A percentile compares a stretch with the other conserved stretches of the same genome.
These are phyloP conservation scores for Coniochaeta hoffmannii DNA, from an alignment of 2,329 filamentous ascomycete species.

Conservation along the genomic window DNA sequence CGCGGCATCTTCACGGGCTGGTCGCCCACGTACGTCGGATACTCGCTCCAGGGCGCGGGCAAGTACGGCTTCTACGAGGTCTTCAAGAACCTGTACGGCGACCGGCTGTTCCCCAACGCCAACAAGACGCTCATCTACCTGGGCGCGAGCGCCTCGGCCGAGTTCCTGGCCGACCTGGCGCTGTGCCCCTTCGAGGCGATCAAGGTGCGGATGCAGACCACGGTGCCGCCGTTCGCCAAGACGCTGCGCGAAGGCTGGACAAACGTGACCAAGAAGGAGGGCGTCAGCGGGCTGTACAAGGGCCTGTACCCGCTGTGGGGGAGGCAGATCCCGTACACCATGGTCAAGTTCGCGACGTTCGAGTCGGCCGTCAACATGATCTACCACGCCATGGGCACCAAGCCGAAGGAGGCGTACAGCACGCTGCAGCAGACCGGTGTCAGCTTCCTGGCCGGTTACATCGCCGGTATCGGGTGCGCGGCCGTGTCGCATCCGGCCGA, in stretches of 20 bases:
- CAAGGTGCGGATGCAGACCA: slow-evolving; percentile 87
- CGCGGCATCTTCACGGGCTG: slow-evolving; percentile 75
- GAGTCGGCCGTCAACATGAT: slow-evolving; percentile 86
- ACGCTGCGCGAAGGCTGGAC: slow-evolving; percentile 63
- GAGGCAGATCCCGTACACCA: slow-evolving; percentile 83
- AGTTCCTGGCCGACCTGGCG: slow-evolving; percentile 70
- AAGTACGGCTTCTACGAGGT: slow-evolving; percentile 92
- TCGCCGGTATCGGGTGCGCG: slow-evolving; percentile 83
- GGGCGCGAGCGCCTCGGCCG: slow-evolving; percentile 59
- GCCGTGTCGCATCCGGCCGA: slow-evolving; percentile 74
- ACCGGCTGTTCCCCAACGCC: slow-evolving; percentile 20
- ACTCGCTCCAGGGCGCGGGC: slow-evolving; percentile 82
- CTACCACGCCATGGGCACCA: slow-evolving; percentile 63
- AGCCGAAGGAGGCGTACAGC: slow-evolving; percentile 70
- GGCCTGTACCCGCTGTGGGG: slow-evolving; percentile 88
- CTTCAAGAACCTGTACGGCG: slow-evolving; percentile 73
- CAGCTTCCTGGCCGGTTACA: slow-evolving; percentile 75
- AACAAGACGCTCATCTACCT: slow-evolving; percentile 60
- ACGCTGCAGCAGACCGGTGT: slow-evolving; percentile 79
- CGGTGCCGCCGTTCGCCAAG: slow-evolving; percentile 70
- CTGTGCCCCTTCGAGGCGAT: slow-evolving; percentile 91
- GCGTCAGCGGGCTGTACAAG: slow-evolving; percentile 70
- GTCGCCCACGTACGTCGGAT: slow-evolving; percentile 78
- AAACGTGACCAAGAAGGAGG: slow-evolving; percentile 66
- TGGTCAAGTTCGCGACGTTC: slow-evolving; percentile 92